Conservation (phyloP, 2,329 filamentous ascomycete species). For the Botryotinia calthae region DNA sequence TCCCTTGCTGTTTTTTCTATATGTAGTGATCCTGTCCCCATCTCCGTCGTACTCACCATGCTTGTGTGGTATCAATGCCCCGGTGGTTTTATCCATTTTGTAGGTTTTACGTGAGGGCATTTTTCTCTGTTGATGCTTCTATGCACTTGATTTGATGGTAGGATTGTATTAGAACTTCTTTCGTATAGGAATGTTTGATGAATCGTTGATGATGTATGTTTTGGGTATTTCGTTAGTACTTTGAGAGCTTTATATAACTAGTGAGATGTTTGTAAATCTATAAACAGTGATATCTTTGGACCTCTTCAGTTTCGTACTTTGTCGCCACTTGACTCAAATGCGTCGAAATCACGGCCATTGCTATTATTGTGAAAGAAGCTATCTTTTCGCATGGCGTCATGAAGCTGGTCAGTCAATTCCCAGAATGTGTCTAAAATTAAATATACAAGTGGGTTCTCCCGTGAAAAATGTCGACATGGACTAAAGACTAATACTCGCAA, state of each 20-base stretch:
- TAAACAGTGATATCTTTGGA: background rate
- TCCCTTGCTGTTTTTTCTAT: background rate
- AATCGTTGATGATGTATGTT: background rate
- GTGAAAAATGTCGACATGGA: background rate
- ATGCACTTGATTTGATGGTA: background rate
- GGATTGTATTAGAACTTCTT: background rate
- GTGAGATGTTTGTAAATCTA: background rate
- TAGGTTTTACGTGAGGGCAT: background rate
- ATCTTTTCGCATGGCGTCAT: background rate
- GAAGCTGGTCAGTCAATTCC: background rate
- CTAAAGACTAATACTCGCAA: background rate
- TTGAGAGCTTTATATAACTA: background rate
- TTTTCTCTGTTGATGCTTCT: background rate
- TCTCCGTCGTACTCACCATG: background rate
- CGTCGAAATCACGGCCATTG: background rate
- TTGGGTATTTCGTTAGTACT: background rate
- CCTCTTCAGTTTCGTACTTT: background rate
- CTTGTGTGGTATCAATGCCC: too few relatives aligned
- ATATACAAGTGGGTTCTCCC: too few relatives aligned
- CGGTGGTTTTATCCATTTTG: background rate
- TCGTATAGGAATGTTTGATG: background rate
- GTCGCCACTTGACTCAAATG: background rate
- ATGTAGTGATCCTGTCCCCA: background rate
- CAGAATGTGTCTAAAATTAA: background rate
- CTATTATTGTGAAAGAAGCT: too few relatives aligned